Percentiles rank a stretch among this genome's conserved stretches.
Conservation (phyloP, 108 stramenopile species). For the Chaetoceros tenuissimus region DNA sequence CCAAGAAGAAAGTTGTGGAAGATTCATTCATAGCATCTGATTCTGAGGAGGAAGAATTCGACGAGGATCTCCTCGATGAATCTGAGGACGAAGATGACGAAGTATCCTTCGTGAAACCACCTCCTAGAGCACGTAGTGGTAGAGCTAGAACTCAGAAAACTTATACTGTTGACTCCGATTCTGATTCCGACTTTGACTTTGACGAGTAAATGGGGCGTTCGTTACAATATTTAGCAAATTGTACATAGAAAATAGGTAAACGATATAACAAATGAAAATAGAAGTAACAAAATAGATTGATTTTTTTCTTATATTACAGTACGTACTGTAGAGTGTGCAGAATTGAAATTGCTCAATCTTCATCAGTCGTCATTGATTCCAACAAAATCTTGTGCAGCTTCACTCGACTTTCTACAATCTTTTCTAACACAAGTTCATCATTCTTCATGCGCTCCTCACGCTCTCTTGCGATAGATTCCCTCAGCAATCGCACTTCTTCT, state of each 20-base stretch:
- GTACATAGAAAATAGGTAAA: no score
- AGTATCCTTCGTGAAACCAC: not conserved
- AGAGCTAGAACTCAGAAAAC: not conserved
- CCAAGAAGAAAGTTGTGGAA: not conserved
- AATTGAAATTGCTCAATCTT: no score
- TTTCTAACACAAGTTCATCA: conserved; percentile 1
- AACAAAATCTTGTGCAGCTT: not conserved
- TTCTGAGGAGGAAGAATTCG: not conserved
- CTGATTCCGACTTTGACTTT: not conserved
- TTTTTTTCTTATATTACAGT: no score
- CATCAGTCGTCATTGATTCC: not conserved
- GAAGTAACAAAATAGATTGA: no score
- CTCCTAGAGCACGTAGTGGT: not conserved
- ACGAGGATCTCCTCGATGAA: not conserved
- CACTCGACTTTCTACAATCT: not conserved
- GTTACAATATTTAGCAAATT: no score
- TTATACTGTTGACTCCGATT: not conserved
- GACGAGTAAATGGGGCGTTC: no score
- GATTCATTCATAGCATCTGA: no score
- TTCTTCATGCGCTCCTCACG: not conserved
- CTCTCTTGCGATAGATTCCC: not conserved
- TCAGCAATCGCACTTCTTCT: not conserved
- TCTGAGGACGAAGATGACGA: not conserved
- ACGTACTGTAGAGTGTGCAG: no score
- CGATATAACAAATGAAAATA: no score